phyloP scores from a whole-genome alignment of 495 filamentous ascomycete genomes.

The Darksidea phi region DNA sequence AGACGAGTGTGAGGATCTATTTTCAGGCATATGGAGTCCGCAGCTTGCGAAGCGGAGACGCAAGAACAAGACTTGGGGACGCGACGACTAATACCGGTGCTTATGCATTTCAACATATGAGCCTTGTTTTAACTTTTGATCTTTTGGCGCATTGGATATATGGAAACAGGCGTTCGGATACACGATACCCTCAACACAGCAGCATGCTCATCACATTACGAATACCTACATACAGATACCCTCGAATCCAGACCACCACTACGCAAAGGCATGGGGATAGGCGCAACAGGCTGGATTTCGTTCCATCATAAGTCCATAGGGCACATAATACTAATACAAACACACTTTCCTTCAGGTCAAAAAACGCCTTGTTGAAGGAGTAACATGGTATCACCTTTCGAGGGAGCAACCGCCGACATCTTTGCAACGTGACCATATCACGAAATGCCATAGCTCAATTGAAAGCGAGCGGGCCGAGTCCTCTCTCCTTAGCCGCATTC shows the following conservation, averaged over 20 bases:
- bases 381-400: neutral
- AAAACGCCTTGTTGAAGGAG: neutral
- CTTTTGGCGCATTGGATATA: neutral
- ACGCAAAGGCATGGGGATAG: neutral
- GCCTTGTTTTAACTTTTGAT: neutral
- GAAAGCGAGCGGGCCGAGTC: slow-evolving; percentile 63
- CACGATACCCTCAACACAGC: neutral
- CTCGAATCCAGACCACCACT: neutral
- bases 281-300: neutral
- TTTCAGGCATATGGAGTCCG: slow-evolving; percentile 81
- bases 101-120: neutral
- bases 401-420: too few species aligned
- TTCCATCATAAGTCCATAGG: neutral
- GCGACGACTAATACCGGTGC: slow-evolving; percentile 1
- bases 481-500: slow-evolving; percentile 59
- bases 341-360: neutral
- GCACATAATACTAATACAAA: slow-evolving; percentile 3
- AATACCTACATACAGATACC: neutral
- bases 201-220: too few species aligned
- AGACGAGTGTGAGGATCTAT: slow-evolving; percentile 92
- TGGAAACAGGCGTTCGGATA: neutral
- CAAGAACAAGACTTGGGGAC: slow-evolving; percentile 52
- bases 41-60: slow-evolving; percentile 64
- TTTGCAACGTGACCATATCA: slow-evolving; percentile 3
- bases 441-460: slow-evolving; percentile 9